Base-by-base conservation (phyloP, 306 rosid species). In the Acacia crassicarpa region DNA sequence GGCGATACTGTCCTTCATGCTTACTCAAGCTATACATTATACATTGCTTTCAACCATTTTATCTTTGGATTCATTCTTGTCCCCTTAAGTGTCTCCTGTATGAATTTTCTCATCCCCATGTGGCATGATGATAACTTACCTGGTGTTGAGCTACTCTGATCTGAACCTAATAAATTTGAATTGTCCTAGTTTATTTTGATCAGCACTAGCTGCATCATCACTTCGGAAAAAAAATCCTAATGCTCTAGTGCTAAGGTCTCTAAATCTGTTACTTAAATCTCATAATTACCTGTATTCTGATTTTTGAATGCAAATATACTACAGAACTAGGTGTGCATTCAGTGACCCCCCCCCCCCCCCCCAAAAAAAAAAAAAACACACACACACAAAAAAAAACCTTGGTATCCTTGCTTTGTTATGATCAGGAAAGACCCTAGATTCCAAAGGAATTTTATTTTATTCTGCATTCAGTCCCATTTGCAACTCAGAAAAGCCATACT, bases 21-120 rank as follows among this genome's bases (percentile, higher is more conserved):
- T 66, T 66, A 0, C 72, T n/a, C 25, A 35, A 35, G 46, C 23
- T 7, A 66, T 8, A 16, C 14, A 66, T 35, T n/a, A 30, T 51
- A 41, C 81, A 44, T 75, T 59, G 25, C 71, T 16, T 77, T 61
- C 45, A 20, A 48, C 19, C 54, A 56, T 76, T 61, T 75, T 76
- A 46, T 76, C 69, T 71, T 75, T 70, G 32, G 48, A 27, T 80
- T 80, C 59, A 22, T 68, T 43, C 65, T 63, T 68, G 58, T 13
- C 40, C 41, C 41, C 69, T 63, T 63, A 30, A 4, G 40, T n/a
- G 41, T 63, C 43, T 63, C n/a, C 9, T 63, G 43, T 63, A 32
- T 75, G 40, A 79, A 53, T 75, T 32, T 63, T 63, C 10, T 63
- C 11, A 30, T 32, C 43, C 22, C 32, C 17, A 19, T 63, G n/a